Base-by-base conservation (phyloP, 2,329 filamentous ascomycete species). In the Trichophyton rubrum region DNA sequence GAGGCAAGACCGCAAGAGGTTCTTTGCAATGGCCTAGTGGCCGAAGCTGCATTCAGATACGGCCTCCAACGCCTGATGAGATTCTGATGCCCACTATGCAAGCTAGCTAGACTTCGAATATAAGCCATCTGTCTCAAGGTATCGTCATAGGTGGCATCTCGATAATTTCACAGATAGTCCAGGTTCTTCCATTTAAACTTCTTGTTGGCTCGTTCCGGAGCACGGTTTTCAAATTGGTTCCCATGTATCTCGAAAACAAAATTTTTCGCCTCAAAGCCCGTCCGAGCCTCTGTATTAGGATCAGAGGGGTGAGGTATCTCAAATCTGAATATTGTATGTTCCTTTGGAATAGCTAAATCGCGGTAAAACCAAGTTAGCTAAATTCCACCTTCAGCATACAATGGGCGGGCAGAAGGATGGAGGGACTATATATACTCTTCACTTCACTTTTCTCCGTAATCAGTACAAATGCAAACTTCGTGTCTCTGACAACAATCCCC, bases 181-280 rank as follows among this genome's bases (percentile, higher is more conserved):
- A 90, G 78, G 68, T 89, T 90, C 70, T 92, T 90, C 70, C 83
- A 80, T 75, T 93, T 96, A 75, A 95, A 95, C 76, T 96, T 97
- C 75, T 85, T 90, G 68, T 88, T 95, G 56, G 90, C 89, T 22
- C 93, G 79, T 71, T 97, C 92, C 15, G 87, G 85, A 1, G 92
- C 85, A 9, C 90, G 81, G 65, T 86, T 84, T 78, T 90, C 84
- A 69, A 97, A 91, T 70, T 95, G 89, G 67, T 90, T 87, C 2
- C 93, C 93, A 64, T 92, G 82, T 1, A 97, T 78, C 71, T 97
- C 92, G 67, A 96, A 93, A 0, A 85, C 80, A 68, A 96, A 78
- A 17, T 76, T 75, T 63, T 75, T 62, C 63, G 33, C 15, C 15
- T 35, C 30, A 8, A 55, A n/a, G 8, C 33, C 51, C 56, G 22